Conservation (phyloP, 2,329 filamentous ascomycete genomes). For the Fusarium mexicanum region DNA sequence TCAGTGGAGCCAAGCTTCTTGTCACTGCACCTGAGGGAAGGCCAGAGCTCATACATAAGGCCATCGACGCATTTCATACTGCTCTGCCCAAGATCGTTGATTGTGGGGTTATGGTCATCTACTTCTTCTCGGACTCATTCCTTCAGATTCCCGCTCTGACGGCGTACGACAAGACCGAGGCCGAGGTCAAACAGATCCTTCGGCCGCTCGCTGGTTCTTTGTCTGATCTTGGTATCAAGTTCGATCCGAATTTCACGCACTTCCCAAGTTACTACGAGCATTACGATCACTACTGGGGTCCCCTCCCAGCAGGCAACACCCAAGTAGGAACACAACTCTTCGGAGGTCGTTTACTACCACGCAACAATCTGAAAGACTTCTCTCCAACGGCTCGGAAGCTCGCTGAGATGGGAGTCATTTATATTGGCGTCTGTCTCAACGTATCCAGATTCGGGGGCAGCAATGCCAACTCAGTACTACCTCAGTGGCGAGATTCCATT, state of each 20-base stretch:
- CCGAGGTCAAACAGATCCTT: conserved; percentile 51
- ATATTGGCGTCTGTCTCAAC: conserved; percentile 44
- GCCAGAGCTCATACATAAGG: conserved; percentile 18
- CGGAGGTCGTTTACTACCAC: conserved; percentile 56
- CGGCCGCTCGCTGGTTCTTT: conserved; percentile 43
- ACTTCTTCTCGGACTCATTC: conserved; percentile 40
- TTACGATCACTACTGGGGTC: conserved; percentile 54
- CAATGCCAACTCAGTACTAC: conserved; percentile 50
- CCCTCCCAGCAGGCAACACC: conserved; percentile 51
- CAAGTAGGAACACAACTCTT: conserved; percentile 43
- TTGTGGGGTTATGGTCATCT: conserved; percentile 57
- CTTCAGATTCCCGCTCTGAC: conserved; percentile 49
- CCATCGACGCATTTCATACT: conserved; percentile 39
- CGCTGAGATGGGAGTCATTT: conserved; percentile 37
- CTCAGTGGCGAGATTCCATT: conserved; percentile 53
- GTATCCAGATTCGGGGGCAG: conserved; percentile 40
- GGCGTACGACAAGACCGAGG: conserved; percentile 54
- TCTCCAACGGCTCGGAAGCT: conserved; percentile 26
- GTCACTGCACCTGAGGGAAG: conserved; percentile 8
- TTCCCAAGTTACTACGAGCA: conserved; percentile 51
- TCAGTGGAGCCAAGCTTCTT: conserved; percentile 45
- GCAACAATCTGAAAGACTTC: conserved; percentile 41
- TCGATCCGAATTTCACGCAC: conserved; percentile 17
- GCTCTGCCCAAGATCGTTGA: conserved; percentile 52
- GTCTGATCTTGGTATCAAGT: conserved; percentile 17